These are phyloP conservation scores for Orobanche coerulescens DNA, from an alignment of 257 asterid species.

Conservation along the genomic window DNA sequence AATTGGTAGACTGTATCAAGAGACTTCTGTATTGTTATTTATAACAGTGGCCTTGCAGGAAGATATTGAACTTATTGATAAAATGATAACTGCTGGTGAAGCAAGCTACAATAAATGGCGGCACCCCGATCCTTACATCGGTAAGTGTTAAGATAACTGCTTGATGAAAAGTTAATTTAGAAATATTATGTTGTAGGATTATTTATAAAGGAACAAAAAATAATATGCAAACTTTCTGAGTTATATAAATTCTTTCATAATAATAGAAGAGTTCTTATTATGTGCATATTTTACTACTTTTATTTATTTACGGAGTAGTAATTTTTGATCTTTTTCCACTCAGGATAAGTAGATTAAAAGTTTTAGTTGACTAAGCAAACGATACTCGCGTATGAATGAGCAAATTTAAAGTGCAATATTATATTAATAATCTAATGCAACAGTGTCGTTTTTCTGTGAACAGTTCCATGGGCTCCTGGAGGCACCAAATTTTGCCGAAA, in stretches of 20 bases:
- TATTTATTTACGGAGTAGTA: background rate
- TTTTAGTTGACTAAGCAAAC: conserved; percentile 2
- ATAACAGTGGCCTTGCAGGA: conserved; percentile 41
- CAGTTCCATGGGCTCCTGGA: conserved; percentile 99
- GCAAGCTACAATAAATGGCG: conserved; percentile 57
- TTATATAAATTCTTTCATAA: background rate
- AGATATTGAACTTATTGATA: conserved; percentile 69
- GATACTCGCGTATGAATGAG: background rate
- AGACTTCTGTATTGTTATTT: background rate
- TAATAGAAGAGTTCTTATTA: background rate
- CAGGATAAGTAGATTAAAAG: background rate
- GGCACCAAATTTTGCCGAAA: conserved; percentile 88
- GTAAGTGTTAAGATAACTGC: conserved; percentile 28
- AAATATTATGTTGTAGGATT: background rate
- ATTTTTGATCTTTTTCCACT: background rate
- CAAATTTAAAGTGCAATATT: background rate
- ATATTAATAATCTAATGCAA: background rate
- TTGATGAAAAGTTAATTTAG: background rate
- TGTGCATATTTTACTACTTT: conserved; percentile 6
- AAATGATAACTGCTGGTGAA: conserved; percentile 65
- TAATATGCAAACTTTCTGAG: background rate
- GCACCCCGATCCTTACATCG: conserved; percentile 89
- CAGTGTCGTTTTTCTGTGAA: conserved; percentile 17
- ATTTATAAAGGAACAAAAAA: background rate
- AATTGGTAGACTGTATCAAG: background rate